Percentiles rank a stretch among this genome's conserved stretches.
Conservation (phyloP, 139 green algal species). For the Eudorina sp. region DNA sequence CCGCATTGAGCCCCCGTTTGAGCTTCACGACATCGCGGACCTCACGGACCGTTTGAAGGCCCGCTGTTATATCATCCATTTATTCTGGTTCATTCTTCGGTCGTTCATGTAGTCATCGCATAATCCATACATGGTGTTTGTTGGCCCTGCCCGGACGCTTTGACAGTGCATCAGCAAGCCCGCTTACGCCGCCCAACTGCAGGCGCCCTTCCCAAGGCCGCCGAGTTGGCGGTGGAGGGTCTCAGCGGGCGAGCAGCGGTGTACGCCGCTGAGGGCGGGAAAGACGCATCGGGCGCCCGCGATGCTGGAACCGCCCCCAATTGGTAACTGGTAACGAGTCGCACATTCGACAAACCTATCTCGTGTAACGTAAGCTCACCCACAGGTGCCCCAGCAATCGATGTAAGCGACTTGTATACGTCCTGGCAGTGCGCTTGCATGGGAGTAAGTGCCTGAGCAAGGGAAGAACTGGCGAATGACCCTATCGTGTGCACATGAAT, state of each 20-base stretch:
- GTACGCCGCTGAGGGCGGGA: slow-evolving; percentile 14
- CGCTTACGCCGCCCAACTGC: neutral
- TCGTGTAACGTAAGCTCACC: too few relatives aligned
- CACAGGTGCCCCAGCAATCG: too few relatives aligned
- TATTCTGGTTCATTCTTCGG: neutral
- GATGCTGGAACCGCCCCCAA: too few relatives aligned
- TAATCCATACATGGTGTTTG: neutral
- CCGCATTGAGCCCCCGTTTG: too few relatives aligned
- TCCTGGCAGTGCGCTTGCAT: too few relatives aligned
- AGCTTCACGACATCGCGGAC: neutral
- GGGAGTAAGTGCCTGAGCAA: too few relatives aligned
- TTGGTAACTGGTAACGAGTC: too few relatives aligned
- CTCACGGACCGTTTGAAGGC: neutral
- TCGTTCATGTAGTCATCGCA: too few relatives aligned
- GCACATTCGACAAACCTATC: too few relatives aligned
- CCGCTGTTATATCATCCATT: neutral
- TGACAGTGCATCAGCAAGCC: neutral
- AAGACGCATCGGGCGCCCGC: neutral
- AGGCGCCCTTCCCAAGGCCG: slow-evolving; percentile 42
- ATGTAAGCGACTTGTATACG: too few relatives aligned
- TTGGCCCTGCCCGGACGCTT: neutral
- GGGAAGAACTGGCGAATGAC: too few relatives aligned
- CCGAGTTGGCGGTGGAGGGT: slow-evolving; percentile 40
- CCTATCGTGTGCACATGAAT: too few relatives aligned
- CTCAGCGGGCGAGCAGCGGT: slow-evolving; percentile 29